Evolutionary conservation across 352 stramenopile genomes (phyloP).

Genomic region (Pythium pyrilobum): DNA sequence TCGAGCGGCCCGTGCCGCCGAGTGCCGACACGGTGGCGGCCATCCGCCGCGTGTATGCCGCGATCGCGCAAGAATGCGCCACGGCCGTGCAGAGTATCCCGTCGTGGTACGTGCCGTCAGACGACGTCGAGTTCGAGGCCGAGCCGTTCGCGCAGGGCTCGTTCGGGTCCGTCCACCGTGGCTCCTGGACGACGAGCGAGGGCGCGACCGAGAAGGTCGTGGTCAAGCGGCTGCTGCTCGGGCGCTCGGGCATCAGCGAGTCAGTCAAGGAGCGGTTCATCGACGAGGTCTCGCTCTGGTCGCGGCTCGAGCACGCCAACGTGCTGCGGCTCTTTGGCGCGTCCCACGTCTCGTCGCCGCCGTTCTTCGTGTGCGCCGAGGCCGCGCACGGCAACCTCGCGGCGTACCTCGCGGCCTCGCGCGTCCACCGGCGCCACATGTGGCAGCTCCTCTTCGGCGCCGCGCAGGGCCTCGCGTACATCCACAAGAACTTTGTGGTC

Average conservation of each 20-base stretch:
- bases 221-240: slow-evolving; percentile 20
- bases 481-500: slow-evolving; percentile 24
- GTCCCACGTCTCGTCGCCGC: slow-evolving; percentile 22
- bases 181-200: too few species aligned
- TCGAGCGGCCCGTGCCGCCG: too few species aligned
- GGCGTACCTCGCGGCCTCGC: background rate
- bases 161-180: slow-evolving; percentile 19
- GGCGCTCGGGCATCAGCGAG: background rate
- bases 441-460: slow-evolving; percentile 25
- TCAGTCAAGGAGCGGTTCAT: slow-evolving; percentile 3
- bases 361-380: slow-evolving; percentile 28
- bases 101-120: slow-evolving; percentile 13
- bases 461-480: slow-evolving; percentile 38
- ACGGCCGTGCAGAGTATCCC: slow-evolving; percentile 10
- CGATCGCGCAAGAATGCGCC: too few species aligned
- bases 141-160: slow-evolving; percentile 19
- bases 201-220: slow-evolving; percentile 21
- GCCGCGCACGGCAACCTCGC: slow-evolving; percentile 16
- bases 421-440: background rate
- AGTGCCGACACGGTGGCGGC: too few species aligned
- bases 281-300: slow-evolving; percentile 30
- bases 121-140: slow-evolving; percentile 9
- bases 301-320: slow-evolving; percentile 22
- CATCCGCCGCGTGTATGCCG: too few species aligned
- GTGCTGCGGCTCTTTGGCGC: slow-evolving; percentile 28